Evolutionary conservation across 495 filamentous ascomycete genomes (phyloP).

Genomic region (Penicillium cataractarum): DNA sequence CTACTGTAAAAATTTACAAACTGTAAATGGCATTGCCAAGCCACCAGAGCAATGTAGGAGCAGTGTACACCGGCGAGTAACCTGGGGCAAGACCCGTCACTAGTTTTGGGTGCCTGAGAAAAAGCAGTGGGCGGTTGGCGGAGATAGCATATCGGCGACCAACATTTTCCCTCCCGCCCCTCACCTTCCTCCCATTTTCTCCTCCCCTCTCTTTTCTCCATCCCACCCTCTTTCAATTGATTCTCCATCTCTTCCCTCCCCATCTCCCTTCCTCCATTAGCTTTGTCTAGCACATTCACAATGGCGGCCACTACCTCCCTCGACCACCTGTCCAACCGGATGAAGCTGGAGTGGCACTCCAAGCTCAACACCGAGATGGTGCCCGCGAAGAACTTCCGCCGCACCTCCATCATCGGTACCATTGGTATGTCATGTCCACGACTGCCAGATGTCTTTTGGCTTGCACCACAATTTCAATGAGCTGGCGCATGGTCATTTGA

Average conservation of each 20-base stretch:
- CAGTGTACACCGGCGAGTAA: conserved; percentile 21
- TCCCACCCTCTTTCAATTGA: conserved; percentile 20
- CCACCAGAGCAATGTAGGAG: not conserved
- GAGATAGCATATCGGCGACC: conserved; percentile 40
- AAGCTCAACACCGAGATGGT: conserved; percentile 77
- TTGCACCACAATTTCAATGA: not conserved
- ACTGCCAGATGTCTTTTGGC: not conserved
- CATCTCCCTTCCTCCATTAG: conserved; percentile 18
- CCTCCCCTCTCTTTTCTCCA: conserved; percentile 24
- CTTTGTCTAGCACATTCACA: conserved; percentile 33
- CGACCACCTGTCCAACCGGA: conserved; percentile 79
- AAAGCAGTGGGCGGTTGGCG: conserved; percentile 13
- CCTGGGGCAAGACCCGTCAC: conserved; percentile 8
- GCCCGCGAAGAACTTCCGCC: conserved; percentile 83
- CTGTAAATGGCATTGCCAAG: not conserved
- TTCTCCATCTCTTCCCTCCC: conserved; percentile 31
- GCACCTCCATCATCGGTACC: conserved; percentile 98
- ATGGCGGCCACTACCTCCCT: conserved; percentile 62
- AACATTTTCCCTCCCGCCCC: conserved; percentile 48
- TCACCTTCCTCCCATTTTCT: conserved; percentile 23
- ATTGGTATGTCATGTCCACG: conserved; percentile 65
- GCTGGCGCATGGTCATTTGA: not conserved
- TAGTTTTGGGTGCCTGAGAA: conserved; percentile 2
- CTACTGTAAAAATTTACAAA: not conserved
- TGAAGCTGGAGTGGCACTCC: conserved; percentile 91